Conservation (phyloP, 257 asterid species). For the Nicotiana undulata region DNA sequence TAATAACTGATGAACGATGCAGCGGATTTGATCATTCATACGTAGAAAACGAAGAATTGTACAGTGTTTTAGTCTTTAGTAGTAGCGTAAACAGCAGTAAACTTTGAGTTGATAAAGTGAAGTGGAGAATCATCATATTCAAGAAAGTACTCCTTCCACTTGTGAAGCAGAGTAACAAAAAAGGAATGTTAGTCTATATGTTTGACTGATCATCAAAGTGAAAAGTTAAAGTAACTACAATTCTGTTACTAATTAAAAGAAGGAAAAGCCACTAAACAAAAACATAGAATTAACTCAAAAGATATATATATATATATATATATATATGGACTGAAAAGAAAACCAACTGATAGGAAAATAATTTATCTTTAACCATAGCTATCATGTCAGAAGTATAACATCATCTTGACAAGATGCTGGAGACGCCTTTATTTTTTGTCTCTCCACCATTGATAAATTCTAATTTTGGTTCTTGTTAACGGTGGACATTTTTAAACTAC, state of each 20-base stretch:
- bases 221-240: neutral
- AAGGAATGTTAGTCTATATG: neutral
- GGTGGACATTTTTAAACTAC: too few relatives aligned
- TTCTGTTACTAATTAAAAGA: constrained; percentile 3
- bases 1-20: neutral
- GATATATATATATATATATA: too few relatives aligned
- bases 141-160: neutral
- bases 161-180: neutral
- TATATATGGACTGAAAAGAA: constrained; percentile 12
- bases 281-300: constrained; percentile 57
- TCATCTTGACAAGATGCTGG: neutral
- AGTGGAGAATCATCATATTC: neutral
- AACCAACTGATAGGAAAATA: constrained; percentile 36
- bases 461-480: neutral
- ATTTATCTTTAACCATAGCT: constrained; percentile 23
- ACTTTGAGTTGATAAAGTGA: neutral
- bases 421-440: neutral
- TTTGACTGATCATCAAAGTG: constrained; percentile 4
- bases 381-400: constrained; percentile 23
- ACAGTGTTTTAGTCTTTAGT: neutral
- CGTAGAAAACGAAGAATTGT: neutral
- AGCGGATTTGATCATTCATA: neutral
- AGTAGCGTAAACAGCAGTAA: neutral
- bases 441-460: neutral
- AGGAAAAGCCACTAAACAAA: neutral